Percentiles rank a stretch among this genome's conserved stretches.
Conservation (phyloP, 306 rosid genomes). For the Mimosa pudica region DNA sequence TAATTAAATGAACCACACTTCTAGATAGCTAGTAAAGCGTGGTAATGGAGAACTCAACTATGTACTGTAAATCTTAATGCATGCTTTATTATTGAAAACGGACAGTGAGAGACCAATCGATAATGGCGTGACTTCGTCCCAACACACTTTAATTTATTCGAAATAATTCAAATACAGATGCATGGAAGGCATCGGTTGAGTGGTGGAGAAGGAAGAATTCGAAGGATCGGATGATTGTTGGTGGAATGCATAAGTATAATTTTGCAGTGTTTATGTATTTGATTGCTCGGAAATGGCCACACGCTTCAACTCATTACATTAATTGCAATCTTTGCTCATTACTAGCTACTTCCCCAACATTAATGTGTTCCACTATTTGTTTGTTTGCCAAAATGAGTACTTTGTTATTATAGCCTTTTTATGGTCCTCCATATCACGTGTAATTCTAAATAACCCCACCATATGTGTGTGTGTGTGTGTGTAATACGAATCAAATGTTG, state of each 20-base stretch:
- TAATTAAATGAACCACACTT: neutral
- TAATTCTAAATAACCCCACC: neutral
- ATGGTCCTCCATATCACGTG: constrained; percentile 7
- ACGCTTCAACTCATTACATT: constrained; percentile 44
- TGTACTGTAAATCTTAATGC: neutral
- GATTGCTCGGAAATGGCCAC: constrained; percentile 48
- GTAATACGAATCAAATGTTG: neutral
- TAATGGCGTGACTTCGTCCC: neutral
- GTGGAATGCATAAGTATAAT: neutral
- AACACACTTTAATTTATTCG: neutral
- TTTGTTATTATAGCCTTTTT: neutral
- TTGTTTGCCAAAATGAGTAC: constrained; percentile 28
- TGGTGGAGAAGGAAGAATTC: constrained; percentile 39
- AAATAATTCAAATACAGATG: neutral
- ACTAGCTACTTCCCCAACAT: constrained; percentile 16
- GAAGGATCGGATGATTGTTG: constrained; percentile 10
- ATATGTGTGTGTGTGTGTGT: neutral
- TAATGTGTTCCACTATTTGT: constrained; percentile 39
- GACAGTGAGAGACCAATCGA: neutral
- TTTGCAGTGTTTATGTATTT: neutral
- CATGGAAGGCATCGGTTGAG: constrained; percentile 28
- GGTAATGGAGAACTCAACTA: constrained; percentile 32
- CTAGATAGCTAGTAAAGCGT: constrained; percentile 23
- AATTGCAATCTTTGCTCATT: constrained; percentile 32
- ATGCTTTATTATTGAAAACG: constrained; percentile 11